phyloP scores from a whole-genome alignment of 139 green algal species.

The Mychonastes homosphaera region DNA sequence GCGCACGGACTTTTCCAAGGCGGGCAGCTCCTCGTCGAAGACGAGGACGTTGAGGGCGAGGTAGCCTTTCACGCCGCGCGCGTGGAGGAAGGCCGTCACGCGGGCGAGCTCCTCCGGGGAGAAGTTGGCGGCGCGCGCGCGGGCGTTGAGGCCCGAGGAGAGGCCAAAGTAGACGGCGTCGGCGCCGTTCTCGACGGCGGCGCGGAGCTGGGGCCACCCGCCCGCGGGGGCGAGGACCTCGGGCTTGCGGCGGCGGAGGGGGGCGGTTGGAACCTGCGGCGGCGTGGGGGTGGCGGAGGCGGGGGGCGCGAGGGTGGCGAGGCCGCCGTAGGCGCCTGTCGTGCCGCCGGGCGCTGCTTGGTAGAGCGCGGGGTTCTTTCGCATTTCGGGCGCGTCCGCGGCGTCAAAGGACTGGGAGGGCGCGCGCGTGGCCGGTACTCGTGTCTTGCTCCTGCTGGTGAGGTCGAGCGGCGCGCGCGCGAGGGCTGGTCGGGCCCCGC shows the following conservation, averaged over 20 bases:
- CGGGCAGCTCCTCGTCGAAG: constrained; percentile 68
- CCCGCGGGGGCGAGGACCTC: constrained; percentile 67
- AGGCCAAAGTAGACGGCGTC: constrained; percentile 77
- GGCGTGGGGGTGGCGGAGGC: too few relatives aligned
- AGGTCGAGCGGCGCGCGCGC: too few relatives aligned
- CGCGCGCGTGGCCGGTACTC: too few relatives aligned
- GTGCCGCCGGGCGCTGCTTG: not conserved
- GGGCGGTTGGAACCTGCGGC: too few relatives aligned
- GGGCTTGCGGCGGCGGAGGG: too few relatives aligned
- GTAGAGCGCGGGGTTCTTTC: constrained; percentile 29
- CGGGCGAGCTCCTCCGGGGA: constrained; percentile 44
- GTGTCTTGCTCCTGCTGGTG: not conserved
- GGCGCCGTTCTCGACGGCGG: constrained; percentile 68
- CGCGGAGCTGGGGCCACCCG: constrained; percentile 66
- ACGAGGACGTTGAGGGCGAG: constrained; percentile 72
- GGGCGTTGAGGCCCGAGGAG: constrained; percentile 28
- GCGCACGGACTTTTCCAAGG: constrained; percentile 33
- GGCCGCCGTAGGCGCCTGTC: not conserved
- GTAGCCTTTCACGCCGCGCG: constrained; percentile 51
- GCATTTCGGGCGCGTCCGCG: not conserved
- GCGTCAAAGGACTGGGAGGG: too few relatives aligned
- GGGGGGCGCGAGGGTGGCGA: too few relatives aligned
- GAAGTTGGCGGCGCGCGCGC: constrained; percentile 62
- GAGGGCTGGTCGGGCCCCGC: too few relatives aligned
- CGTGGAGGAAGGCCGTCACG: constrained; percentile 64